A percentile compares a stretch with the other conserved stretches of the same genome.
Evolutionary conservation across 1,139 yeast species (phyloP).

Genomic region (Hyphopichia pseudoburtonii): DNA sequence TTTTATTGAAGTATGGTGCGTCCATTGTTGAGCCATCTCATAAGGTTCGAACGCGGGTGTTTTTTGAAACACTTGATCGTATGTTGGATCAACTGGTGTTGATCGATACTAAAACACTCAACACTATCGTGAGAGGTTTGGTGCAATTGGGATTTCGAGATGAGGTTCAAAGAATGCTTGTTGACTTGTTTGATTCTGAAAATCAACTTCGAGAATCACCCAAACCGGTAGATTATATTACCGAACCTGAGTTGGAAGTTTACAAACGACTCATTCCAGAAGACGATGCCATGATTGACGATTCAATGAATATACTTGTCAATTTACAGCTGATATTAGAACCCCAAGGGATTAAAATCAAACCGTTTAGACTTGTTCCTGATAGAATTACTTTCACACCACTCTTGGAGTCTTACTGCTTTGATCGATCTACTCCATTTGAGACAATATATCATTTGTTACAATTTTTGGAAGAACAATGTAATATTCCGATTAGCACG

Average conservation of each 20-base stretch:
- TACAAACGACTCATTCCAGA: slow-evolving; percentile 20
- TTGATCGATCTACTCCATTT: slow-evolving; percentile 8
- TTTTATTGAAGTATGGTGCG: slow-evolving; percentile 7
- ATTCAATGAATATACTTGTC: slow-evolving; percentile 18
- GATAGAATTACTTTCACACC: slow-evolving; percentile 28
- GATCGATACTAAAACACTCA: slow-evolving; percentile 20
- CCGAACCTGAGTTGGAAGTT: slow-evolving; percentile 9
- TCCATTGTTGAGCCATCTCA: too few relatives aligned
- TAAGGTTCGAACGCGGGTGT: slow-evolving; percentile 8
- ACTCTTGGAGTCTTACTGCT: slow-evolving; percentile 16
- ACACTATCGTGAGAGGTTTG: slow-evolving; percentile 16
- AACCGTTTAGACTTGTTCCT: slow-evolving; percentile 18
- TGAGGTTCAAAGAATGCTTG: slow-evolving; percentile 13
- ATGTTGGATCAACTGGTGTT: slow-evolving; percentile 5
- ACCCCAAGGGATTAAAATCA: not conserved
- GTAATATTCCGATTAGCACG: slow-evolving; percentile 28
- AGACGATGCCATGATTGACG: slow-evolving; percentile 16
- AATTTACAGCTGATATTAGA: slow-evolving; percentile 11
- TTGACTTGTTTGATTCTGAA: slow-evolving; percentile 7
- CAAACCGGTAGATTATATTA: slow-evolving; percentile 4
- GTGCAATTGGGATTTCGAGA: slow-evolving; percentile 10
- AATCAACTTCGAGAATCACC: too few relatives aligned
- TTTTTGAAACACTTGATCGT: slow-evolving; percentile 4
- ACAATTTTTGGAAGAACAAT: slow-evolving; percentile 16
- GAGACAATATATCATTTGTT: slow-evolving; percentile 15